Evolutionary conservation across 2,329 filamentous ascomycete species (phyloP).

Genomic region (Trichoderma breve): DNA sequence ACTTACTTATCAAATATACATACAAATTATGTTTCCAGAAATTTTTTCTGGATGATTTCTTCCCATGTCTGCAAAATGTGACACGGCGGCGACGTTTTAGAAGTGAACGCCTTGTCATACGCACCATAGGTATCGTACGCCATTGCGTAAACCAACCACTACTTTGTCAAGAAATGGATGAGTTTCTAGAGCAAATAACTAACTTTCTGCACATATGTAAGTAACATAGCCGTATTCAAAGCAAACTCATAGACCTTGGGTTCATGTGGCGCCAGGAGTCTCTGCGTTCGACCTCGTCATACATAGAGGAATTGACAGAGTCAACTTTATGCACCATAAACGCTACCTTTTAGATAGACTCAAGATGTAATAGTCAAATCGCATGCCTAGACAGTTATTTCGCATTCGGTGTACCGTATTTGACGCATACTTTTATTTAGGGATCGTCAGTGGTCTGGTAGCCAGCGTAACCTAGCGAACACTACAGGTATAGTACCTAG

Average conservation of each 20-base stretch:
- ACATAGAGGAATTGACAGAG: not conserved
- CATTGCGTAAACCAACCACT: not conserved
- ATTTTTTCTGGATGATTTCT: not conserved
- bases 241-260: not conserved
- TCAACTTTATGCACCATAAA: not conserved
- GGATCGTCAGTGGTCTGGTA: not conserved
- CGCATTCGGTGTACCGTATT: not conserved
- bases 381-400: not conserved
- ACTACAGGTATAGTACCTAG: too few species aligned
- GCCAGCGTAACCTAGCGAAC: not conserved
- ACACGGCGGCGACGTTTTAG: not conserved
- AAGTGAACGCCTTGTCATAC: not conserved
- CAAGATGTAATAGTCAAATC: not conserved
- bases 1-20: not conserved
- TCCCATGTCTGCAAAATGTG: not conserved
- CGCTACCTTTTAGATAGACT: fast-evolving
- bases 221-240: not conserved
- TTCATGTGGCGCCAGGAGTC: not conserved
- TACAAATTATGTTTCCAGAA: not conserved
- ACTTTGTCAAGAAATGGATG: not conserved
- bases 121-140: not conserved
- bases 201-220: not conserved
- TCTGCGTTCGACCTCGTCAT: not conserved
- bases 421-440: not conserved
- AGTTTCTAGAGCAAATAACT: not conserved